Evolutionary conservation across 176 grass and related monocot species (phyloP).

Genomic region (Typha latifolia): DNA sequence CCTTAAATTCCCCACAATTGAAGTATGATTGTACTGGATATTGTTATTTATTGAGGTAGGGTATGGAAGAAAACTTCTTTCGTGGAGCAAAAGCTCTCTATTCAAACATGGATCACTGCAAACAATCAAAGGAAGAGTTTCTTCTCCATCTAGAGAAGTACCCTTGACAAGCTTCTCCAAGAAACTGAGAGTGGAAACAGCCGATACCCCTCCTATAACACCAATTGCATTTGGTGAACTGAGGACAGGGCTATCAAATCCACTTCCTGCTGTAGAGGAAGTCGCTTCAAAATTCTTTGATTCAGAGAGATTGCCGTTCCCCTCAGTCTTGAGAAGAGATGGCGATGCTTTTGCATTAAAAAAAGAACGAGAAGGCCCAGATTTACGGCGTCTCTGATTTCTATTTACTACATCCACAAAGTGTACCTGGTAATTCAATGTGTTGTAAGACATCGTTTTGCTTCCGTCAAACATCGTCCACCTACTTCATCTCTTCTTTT

Average conservation of each 20-base stretch:
- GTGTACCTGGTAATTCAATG: conserved; percentile 7
- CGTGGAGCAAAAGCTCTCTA: conserved; percentile 23
- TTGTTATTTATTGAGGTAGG: neutral
- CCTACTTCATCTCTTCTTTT: neutral
- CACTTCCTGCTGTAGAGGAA: conserved; percentile 30
- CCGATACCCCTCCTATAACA: conserved; percentile 54
- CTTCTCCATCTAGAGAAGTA: conserved; percentile 30
- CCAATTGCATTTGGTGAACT: conserved; percentile 35
- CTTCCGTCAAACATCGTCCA: neutral
- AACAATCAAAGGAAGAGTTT: conserved; percentile 51
- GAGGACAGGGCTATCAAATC: conserved; percentile 6
- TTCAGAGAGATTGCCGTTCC: conserved; percentile 16
- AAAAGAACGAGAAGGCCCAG: conserved; percentile 27
- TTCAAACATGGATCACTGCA: conserved; percentile 37
- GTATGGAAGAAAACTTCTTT: neutral
- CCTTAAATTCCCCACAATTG: conserved; percentile 41
- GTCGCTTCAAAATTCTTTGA: conserved; percentile 26
- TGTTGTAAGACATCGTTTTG: conserved; percentile 8
- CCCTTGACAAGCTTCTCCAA: conserved; percentile 56
- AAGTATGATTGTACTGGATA: conserved; percentile 2
- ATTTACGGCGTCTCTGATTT: conserved; percentile 16
- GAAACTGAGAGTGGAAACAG: conserved; percentile 41
- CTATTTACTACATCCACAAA: conserved; percentile 10
- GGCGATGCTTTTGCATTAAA: conserved; percentile 26
- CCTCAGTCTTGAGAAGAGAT: conserved; percentile 28